These are phyloP conservation scores for Flaveria robusta DNA, from an alignment of 129 eudicot genomes.

Conservation along the genomic window DNA sequence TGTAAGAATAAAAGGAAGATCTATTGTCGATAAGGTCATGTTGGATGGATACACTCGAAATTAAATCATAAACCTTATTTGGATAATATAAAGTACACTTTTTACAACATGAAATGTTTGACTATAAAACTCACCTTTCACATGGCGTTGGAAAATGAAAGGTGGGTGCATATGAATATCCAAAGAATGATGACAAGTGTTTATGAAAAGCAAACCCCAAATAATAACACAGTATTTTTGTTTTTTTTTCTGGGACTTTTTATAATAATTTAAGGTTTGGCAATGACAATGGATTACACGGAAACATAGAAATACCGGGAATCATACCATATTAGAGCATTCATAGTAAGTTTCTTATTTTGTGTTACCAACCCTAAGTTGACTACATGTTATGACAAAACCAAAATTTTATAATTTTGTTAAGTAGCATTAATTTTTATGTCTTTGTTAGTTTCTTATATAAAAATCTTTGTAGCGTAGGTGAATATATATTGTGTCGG, in stretches of 20 bases:
- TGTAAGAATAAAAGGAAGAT: background rate
- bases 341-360: too few species aligned
- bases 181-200: slow-evolving; percentile 8
- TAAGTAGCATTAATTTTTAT: too few species aligned
- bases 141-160: slow-evolving; percentile 14
- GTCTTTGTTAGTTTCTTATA: too few species aligned
- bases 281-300: slow-evolving; percentile 26
- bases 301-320: slow-evolving; percentile 22
- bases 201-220: background rate
- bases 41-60: background rate
- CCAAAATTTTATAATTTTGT: too few species aligned
- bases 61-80: background rate
- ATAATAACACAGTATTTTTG: slow-evolving; percentile 2
- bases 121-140: slow-evolving; percentile 22
- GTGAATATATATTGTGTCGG: too few species aligned
- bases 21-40: background rate
- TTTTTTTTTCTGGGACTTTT: slow-evolving; percentile 6
- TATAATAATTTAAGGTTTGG: background rate
- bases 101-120: background rate
- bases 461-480: too few species aligned
- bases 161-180: slow-evolving; percentile 6
- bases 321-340: too few species aligned
- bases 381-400: background rate
- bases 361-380: slow-evolving; percentile 4
- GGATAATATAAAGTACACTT: background rate